Evolutionary conservation across 768 basidiomycete species (phyloP), one percentile per base, ranked within the genome.

Genomic region (Mycena metata): DNA sequence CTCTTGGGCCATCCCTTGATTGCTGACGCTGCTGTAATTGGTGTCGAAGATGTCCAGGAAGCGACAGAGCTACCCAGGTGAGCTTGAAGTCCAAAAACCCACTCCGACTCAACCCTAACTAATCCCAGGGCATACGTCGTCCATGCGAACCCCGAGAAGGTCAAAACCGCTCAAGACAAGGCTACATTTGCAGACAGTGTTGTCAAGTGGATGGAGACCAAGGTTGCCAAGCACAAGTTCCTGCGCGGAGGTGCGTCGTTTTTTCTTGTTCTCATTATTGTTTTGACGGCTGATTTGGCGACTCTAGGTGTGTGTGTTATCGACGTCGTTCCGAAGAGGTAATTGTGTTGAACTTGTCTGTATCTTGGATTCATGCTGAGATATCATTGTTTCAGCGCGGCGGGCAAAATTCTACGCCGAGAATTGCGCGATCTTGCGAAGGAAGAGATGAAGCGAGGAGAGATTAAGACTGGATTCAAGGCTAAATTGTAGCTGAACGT

Each of bases 1-100:
- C 81, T 93, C 0, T 78, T 92, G 5, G 84, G 84, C 35, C 88
- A 91, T 69, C 84, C 86, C 0, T 82, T 85, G 0, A 80, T 94
- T 9, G 86, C 83, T 0, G 92, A 94, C 69, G 86, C 82, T 2
- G 91, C 86, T 5, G 92, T 94, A 19, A 88, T 93, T 39, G 90
- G 91, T 1, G 73, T 93, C 1, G 80, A 84, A 8, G 79, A 78
- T 66, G 79, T 83, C 17, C 79, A 81, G 33, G 82, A 90, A 58
- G 87, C 85, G 5, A 90, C 91, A 8, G 93, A 94, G 56, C 33
- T 68, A 26, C 67, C 67, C 10, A 8, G 66, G 57, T 46, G 10
- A 15, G 60, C 58, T 21, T 17, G 16, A 8, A 45, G 2, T n/a
- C 42, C 15, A 16, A 30, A 51, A 15, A 24, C 23, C 50, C 5